Evolutionary conservation across 1,139 yeast species (phyloP).

Genomic region (Yamadazyma oceani): DNA sequence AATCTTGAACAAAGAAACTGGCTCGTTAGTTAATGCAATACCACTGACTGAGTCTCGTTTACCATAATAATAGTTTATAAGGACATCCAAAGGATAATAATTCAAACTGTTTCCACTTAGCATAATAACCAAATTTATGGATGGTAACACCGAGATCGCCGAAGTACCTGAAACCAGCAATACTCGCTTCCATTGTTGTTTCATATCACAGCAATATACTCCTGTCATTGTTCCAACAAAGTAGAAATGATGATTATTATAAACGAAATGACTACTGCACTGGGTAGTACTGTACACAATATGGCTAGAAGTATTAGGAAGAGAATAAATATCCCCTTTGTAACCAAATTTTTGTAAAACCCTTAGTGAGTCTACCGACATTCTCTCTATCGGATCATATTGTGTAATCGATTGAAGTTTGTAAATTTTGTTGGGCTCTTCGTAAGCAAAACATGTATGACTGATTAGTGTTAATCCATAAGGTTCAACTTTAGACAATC

Average conservation of each 20-base stretch:
- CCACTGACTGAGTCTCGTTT: slow-evolving; percentile 30
- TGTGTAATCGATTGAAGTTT: slow-evolving; percentile 62
- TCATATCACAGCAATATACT: slow-evolving; percentile 49
- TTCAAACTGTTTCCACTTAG: slow-evolving; percentile 60
- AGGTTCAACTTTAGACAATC: slow-evolving; percentile 51
- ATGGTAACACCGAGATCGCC: slow-evolving; percentile 62
- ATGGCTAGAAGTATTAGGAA: slow-evolving; percentile 23
- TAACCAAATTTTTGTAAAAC: slow-evolving; percentile 25
- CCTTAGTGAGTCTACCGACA: slow-evolving; percentile 28
- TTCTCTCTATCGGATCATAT: slow-evolving; percentile 62
- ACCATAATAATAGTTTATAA: slow-evolving; percentile 40
- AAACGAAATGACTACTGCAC: slow-evolving; percentile 28
- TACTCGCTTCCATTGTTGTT: slow-evolving; percentile 61
- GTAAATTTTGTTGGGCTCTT: slow-evolving; percentile 49
- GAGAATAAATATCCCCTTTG: slow-evolving; percentile 28
- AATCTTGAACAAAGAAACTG: slow-evolving; percentile 52
- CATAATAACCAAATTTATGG: slow-evolving; percentile 57
- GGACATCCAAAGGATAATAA: slow-evolving; percentile 56
- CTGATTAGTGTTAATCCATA: slow-evolving; percentile 54
- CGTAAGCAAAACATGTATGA: slow-evolving; percentile 67
- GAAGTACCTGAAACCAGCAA: slow-evolving; percentile 53
- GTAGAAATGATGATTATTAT: slow-evolving; percentile 24
- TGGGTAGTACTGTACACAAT: slow-evolving; percentile 29
- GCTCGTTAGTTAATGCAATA: slow-evolving; percentile 37
- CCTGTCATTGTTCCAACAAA: slow-evolving; percentile 39